These are phyloP conservation scores for Coprinopsis marcescibilis DNA, from an alignment of 768 basidiomycete species.

Conservation along the genomic window DNA sequence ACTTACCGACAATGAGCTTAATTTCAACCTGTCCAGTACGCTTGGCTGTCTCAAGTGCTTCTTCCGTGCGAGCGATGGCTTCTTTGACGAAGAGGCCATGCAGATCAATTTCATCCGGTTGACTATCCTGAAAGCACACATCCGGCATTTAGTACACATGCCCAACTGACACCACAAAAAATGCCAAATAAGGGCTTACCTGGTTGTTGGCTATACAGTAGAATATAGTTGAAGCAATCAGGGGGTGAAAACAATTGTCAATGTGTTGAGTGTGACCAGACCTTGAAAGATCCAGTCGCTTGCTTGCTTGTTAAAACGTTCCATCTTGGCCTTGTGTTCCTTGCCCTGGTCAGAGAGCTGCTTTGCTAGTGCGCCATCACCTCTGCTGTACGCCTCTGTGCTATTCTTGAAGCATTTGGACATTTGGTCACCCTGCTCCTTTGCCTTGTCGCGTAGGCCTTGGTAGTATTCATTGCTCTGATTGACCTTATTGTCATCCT, in stretches of 20 bases:
- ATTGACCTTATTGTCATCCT: constrained; percentile 59
- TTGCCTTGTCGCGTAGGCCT: constrained; percentile 68
- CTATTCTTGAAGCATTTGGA: constrained; percentile 61
- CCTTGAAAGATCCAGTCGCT: constrained; percentile 84
- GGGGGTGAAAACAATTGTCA: too few species aligned
- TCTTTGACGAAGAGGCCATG: constrained; percentile 95
- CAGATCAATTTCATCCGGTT: constrained; percentile 75
- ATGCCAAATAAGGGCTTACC: constrained; percentile 57
- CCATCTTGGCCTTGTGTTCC: constrained; percentile 72
- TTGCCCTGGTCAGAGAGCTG: constrained; percentile 78
- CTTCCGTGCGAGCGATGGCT: constrained; percentile 70
- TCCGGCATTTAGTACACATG: background rate
- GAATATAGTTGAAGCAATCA: too few species aligned
- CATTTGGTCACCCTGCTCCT: constrained; percentile 77
- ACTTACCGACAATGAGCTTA: constrained; percentile 79
- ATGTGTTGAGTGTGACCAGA: too few species aligned
- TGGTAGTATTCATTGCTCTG: constrained; percentile 66
- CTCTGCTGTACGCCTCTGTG: constrained; percentile 65
- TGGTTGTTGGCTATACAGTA: constrained; percentile 6
- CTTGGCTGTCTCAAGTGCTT: constrained; percentile 63
- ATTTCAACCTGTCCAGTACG: constrained; percentile 57
- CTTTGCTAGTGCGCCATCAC: constrained; percentile 79
- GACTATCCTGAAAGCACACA: constrained; percentile 42
- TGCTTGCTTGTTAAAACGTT: constrained; percentile 72
- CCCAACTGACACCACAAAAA: background rate